These are phyloP conservation scores for Bonia amplexicaulis DNA, from an alignment of 176 grass and related monocot species.

Conservation along the genomic window DNA sequence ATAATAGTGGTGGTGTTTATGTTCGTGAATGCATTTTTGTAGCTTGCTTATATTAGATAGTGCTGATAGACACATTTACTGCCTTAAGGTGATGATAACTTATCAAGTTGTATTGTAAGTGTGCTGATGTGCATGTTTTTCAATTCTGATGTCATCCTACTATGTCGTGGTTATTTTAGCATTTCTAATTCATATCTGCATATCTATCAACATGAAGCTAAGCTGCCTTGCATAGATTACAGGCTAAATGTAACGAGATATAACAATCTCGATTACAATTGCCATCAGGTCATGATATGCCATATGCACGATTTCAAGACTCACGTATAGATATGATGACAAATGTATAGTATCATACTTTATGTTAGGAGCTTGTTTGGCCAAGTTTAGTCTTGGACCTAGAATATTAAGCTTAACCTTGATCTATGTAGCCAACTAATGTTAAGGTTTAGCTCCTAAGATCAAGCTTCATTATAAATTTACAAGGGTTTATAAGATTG, in stretches of 20 bases:
- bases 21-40: neutral
- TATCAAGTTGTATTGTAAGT: neutral
- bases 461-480: neutral
- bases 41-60: constrained; percentile 7
- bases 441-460: neutral
- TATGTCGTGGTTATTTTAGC: neutral
- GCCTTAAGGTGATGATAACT: neutral
- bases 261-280: neutral
- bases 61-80: constrained; percentile 15
- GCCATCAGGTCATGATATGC: neutral
- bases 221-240: neutral
- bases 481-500: neutral
- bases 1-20: neutral
- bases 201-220: neutral
- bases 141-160: neutral
- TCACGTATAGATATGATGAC: neutral
- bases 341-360: constrained; percentile 9
- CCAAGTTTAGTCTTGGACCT: neutral
- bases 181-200: neutral
- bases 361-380: neutral
- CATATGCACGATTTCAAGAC: neutral
- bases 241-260: neutral
- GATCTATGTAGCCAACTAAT: neutral
- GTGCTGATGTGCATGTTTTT: neutral
- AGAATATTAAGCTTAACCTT: constrained; percentile 10